These are phyloP conservation scores for Asterella californica DNA, from an alignment of 225 moss, liverwort and hornwort species.

Conservation along the genomic window DNA sequence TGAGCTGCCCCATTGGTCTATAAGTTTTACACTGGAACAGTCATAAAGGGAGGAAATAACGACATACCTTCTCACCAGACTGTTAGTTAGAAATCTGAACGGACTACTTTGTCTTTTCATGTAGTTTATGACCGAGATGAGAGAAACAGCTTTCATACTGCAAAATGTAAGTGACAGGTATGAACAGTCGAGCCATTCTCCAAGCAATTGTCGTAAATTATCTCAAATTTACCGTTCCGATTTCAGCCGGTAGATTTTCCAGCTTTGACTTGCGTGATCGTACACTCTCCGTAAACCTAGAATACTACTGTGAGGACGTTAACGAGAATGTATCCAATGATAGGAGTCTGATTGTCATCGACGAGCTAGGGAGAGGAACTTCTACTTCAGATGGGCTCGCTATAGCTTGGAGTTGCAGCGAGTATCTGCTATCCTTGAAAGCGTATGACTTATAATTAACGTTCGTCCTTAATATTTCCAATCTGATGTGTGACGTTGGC, in stretches of 20 bases:
- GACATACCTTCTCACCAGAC: not conserved
- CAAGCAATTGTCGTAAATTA: not conserved
- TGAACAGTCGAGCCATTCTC: not conserved
- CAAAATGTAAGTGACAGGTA: slow-evolving; percentile 76
- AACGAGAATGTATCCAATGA: not conserved
- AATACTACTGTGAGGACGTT: not conserved
- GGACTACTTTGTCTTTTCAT: not conserved
- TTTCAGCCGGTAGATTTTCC: not conserved
- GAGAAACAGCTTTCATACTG: slow-evolving; percentile 83
- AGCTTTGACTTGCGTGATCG: not conserved
- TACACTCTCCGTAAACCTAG: not conserved
- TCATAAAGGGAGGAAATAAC: too few species aligned
- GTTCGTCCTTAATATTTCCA: not conserved
- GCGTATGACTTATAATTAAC: slow-evolving; percentile 51
- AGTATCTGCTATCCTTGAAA: slow-evolving; percentile 68
- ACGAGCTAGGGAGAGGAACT: slow-evolving; percentile 86
- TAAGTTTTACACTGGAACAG: too few species aligned
- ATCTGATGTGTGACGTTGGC: not conserved
- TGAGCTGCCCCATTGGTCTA: too few species aligned
- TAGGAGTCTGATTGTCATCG: slow-evolving; percentile 88
- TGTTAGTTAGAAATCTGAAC: not conserved
- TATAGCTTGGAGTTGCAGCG: slow-evolving; percentile 97
- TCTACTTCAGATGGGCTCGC: slow-evolving; percentile 87
- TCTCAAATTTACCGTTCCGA: not conserved
- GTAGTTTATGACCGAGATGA: slow-evolving; percentile 99